Conservation (phyloP, 495 filamentous ascomycete species). For the Podospora pseudocomata region DNA sequence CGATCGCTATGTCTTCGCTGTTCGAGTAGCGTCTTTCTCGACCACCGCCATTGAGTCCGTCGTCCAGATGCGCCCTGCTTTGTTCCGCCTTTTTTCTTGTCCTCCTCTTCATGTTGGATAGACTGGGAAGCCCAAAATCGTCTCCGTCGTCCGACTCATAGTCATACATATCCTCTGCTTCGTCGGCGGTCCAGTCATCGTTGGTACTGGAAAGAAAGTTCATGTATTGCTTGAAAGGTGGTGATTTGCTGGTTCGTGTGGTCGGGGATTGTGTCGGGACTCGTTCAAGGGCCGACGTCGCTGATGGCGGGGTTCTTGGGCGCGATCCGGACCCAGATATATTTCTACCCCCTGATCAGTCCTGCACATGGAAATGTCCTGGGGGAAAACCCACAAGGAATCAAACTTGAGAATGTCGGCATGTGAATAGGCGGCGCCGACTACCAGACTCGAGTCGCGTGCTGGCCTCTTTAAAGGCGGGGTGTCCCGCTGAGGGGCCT, state of each 20-base stretch:
- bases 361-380: neutral
- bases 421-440: constrained; percentile 95
- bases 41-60: constrained; percentile 17
- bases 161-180: constrained; percentile 65
- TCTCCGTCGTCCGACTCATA: constrained; percentile 79
- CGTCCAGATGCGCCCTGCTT: constrained; percentile 22
- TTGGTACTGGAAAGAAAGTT: constrained; percentile 71
- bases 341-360: constrained; percentile 34
- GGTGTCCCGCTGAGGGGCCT: constrained; percentile 52
- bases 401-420: constrained; percentile 89
- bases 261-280: constrained; percentile 52
- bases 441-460: constrained; percentile 71
- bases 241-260: constrained; percentile 52
- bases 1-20: constrained; percentile 87
- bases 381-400: constrained; percentile 50
- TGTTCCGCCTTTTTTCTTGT: constrained; percentile 50
- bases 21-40: constrained; percentile 54
- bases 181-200: constrained; percentile 68
- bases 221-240: constrained; percentile 67
- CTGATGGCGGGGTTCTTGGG: constrained; percentile 49
- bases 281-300: constrained; percentile 33
- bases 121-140: constrained; percentile 88
- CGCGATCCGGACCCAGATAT: constrained; percentile 44
- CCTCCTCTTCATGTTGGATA: constrained; percentile 80
- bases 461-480: constrained; percentile 53